phyloP scores from a whole-genome alignment of 805 yeast species.

The Millerozyma miso region DNA sequence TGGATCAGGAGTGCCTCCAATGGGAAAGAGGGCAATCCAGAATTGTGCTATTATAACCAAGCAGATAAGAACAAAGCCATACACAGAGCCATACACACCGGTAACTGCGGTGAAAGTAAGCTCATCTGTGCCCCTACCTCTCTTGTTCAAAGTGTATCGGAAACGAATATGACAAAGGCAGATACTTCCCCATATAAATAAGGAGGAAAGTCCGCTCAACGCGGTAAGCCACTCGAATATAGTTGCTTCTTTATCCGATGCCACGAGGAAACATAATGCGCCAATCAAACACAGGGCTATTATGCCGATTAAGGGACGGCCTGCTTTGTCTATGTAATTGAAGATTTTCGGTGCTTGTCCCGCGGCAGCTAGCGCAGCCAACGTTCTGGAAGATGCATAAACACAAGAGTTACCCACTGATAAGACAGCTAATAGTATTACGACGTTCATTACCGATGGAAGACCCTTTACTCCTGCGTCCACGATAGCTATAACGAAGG shows the following conservation, averaged over 20 bases:
- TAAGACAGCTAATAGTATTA: slow-evolving; percentile 36
- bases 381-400: slow-evolving; percentile 37
- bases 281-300: slow-evolving; percentile 37
- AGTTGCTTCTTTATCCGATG: slow-evolving; percentile 34
- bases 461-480: slow-evolving; percentile 34
- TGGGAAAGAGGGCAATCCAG: slow-evolving; percentile 78
- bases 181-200: slow-evolving; percentile 50
- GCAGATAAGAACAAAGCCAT: slow-evolving; percentile 55
- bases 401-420: slow-evolving; percentile 43
- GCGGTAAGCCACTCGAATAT: slow-evolving; percentile 48
- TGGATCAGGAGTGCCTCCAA: slow-evolving; percentile 50
- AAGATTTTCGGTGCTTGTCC: slow-evolving; percentile 42
- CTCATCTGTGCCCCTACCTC: slow-evolving; percentile 68
- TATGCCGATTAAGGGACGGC: slow-evolving; percentile 48
- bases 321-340: slow-evolving; percentile 45
- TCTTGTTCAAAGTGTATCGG: slow-evolving; percentile 57
- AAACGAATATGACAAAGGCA: slow-evolving; percentile 41
- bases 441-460: slow-evolving; percentile 38
- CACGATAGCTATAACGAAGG: slow-evolving; percentile 36
- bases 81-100: slow-evolving; percentile 65
- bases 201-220: slow-evolving; percentile 44
- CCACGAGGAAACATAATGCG: slow-evolving; percentile 42
- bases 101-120: slow-evolving; percentile 61
- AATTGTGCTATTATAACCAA: slow-evolving; percentile 71
- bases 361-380: slow-evolving; percentile 43